Percentiles rank a stretch among this genome's conserved stretches.
These are phyloP conservation scores for Sphaerulina vaccinii DNA, from an alignment of 2,329 filamentous ascomycete species.

Conservation along the genomic window DNA sequence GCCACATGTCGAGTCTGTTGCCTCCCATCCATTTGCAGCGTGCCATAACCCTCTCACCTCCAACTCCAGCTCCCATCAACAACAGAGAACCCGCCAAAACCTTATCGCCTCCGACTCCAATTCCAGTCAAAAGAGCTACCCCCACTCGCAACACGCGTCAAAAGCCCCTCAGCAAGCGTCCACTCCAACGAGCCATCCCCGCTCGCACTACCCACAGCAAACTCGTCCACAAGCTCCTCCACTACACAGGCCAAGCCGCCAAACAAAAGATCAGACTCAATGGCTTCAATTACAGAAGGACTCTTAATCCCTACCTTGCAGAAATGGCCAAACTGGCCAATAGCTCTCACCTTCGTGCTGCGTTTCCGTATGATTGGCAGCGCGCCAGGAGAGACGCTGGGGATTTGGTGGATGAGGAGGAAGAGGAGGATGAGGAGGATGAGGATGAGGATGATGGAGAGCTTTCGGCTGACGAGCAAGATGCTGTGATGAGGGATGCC, in stretches of 20 bases:
- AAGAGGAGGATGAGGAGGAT: not conserved
- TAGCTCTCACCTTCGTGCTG: not conserved
- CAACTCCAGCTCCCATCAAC: no score
- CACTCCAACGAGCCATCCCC: not conserved
- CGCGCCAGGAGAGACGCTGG: not conserved
- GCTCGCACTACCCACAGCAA: no score
- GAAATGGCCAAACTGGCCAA: constrained; percentile 12
- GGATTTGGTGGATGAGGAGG: not conserved
- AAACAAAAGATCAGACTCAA: not conserved
- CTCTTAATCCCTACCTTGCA: constrained; percentile 2
- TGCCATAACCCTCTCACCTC: no score
- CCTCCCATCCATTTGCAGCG: no score
- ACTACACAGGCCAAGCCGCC: constrained; percentile 4
- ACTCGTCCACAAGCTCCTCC: not conserved
- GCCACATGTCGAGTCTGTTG: no score
- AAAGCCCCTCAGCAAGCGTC: not conserved
- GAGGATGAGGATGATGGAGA: not conserved
- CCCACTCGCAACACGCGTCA: no score
- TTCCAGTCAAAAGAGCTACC: no score
- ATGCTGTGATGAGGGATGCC: no score
- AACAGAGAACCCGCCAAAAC: no score
- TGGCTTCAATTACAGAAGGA: not conserved
- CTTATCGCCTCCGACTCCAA: no score
- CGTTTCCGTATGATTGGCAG: constrained; percentile 10
- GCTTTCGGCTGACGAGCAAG: no score